These are phyloP conservation scores for Chlamydomonas schloesseri DNA, from an alignment of 139 green algal genomes.

Conservation along the genomic window DNA sequence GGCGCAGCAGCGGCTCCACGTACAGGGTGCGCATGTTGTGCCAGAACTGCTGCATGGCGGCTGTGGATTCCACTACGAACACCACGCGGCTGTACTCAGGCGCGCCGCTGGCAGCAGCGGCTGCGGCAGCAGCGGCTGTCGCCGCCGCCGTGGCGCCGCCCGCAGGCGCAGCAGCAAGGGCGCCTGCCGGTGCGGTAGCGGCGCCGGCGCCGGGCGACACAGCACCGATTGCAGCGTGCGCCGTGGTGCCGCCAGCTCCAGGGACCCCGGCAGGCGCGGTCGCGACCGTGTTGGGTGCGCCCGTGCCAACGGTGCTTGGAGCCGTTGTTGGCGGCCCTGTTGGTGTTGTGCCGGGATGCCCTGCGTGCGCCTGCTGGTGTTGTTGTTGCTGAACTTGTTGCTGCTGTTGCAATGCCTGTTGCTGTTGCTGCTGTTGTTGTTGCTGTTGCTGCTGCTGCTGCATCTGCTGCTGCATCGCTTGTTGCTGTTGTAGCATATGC, in stretches of 20 bases:
- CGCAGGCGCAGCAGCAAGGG: not conserved
- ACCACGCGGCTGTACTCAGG: constrained; percentile 8
- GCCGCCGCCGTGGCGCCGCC: no score
- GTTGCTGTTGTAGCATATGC: not conserved
- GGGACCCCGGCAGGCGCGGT: no score
- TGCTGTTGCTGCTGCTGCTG: not conserved
- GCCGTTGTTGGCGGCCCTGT: not conserved
- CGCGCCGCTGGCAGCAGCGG: not conserved
- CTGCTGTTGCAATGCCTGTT: not conserved
- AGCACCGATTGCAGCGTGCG: no score
- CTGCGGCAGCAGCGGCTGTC: not conserved
- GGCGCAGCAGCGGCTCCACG: constrained; percentile 35
- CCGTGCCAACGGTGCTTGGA: not conserved
- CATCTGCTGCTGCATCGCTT: not conserved
- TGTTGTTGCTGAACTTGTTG: not conserved
- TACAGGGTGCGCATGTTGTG: constrained; percentile 25
- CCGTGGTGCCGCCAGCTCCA: no score
- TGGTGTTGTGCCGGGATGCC: not conserved
- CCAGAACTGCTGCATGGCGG: constrained; percentile 23
- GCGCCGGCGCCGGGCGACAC: no score
- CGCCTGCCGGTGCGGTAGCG: not conserved
- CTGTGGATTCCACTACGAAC: constrained; percentile 39
- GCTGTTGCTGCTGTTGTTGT: not conserved
- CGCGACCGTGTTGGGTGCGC: not conserved
- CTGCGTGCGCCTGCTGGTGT: not conserved